phyloP scores from a whole-genome alignment of 2,329 filamentous ascomycete species.

The Aspergillus fumigatiaffinis region DNA sequence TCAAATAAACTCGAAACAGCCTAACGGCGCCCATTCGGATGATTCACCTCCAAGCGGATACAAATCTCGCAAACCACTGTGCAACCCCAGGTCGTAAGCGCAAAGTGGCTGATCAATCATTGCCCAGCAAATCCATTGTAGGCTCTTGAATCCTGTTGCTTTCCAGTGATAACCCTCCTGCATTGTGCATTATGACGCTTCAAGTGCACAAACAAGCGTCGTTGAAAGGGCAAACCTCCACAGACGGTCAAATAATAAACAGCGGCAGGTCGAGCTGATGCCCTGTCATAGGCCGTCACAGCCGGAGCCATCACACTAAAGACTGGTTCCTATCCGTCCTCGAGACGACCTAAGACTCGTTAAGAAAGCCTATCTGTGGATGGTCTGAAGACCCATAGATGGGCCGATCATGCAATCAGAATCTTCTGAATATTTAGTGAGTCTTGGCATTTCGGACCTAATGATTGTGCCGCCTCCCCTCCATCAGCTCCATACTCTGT shows the following conservation, averaged over 20 bases:
- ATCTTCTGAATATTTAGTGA: conserved; percentile 11
- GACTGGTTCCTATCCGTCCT: neutral
- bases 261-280: conserved; percentile 5
- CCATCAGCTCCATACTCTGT: neutral
- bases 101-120: conserved; percentile 16
- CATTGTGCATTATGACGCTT: conserved; percentile 5
- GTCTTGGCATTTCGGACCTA: conserved; percentile 15
- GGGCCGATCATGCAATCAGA: conserved; percentile 14
- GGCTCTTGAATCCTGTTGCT: conserved; percentile 15
- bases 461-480: neutral
- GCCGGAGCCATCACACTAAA: conserved; percentile 8
- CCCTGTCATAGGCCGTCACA: conserved; percentile 8
- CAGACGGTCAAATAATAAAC: conserved; percentile 7
- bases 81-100: conserved; percentile 16
- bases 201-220: neutral
- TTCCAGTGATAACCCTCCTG: conserved; percentile 13
- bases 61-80: conserved; percentile 9
- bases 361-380: conserved; percentile 10
- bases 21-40: conserved; percentile 31
- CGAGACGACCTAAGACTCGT: neutral
- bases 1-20: conserved; percentile 40
- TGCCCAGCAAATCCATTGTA: conserved; percentile 2
- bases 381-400: neutral
- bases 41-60: conserved; percentile 7
- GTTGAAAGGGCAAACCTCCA: neutral